Evolutionary conservation across 352 stramenopile species (phyloP), one percentile per base, ranked within the genome.

Genomic region (Lagenidium sp.): DNA sequence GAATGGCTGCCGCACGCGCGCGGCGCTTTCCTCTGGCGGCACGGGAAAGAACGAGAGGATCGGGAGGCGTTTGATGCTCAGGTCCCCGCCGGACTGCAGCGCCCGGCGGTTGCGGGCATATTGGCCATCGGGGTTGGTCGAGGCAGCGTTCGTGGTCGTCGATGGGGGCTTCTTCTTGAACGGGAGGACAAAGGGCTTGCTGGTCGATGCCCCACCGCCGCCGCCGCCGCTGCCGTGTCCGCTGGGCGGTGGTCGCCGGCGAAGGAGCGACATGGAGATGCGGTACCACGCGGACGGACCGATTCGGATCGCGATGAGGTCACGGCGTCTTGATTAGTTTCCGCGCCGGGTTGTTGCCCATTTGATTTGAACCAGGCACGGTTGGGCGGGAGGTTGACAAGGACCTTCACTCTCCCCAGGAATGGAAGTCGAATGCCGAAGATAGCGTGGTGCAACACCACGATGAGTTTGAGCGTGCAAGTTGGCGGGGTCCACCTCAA

Each of bases 21-120:
- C 60, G 18, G 71, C 65, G 16, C 67, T 62, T 19, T 71, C 61
- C 36, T 82, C 69, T 3, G 68, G 46, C 32, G 82, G 67, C 29
- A 83, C 65, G 22, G 80, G 70, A 34, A 94, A 50, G 51, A 94
- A 90, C 15, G 79, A 91, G 30, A 94, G 49, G 47, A 94, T 81
- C 15, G 79, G 82, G 36, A 94, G 65, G 5, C 71, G 64, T 59
- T 90, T 91, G 58, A 92, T 69, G 26, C 50, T 49, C 4, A 63
- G 38, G 7, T 32, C 43, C 4, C 32, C 36, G 16, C 78, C 75
- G 19, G 54, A 69, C 38, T 68, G 61, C 26, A 86, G 43, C 12
- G 71, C 59, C 30, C 70, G 60, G 18, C 68, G 73, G 35, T 85
- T 89, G 26, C 44, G 57, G 19, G 43, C 57, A 1, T n/a, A n/a